Evolutionary conservation across 2,329 filamentous ascomycete genomes (phyloP), one percentile per base, ranked within the genome.

Genomic region (Penicillium paneum): DNA sequence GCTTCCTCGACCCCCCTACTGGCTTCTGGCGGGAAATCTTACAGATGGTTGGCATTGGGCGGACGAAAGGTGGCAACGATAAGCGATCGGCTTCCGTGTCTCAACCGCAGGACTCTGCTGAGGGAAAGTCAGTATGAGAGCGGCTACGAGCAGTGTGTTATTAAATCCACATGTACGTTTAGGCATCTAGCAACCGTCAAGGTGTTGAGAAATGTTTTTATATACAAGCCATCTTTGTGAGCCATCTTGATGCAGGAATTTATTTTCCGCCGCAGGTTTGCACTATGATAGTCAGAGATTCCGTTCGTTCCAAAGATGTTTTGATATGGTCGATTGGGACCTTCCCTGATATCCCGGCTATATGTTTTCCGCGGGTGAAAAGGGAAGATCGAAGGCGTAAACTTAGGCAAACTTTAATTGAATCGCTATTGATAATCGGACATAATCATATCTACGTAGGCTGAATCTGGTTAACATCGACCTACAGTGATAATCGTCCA

Each of bases 21-120:
- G 75, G 79, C 5, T 84, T 84, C 72, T 83, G 82, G 81, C 71
- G 65, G 13, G 82, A 84, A 61, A 75, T 84, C 62, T 58, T 70
- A n/a, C 74, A 76, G 50, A 51, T 83, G 60, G 59, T 81, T 5
- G 71, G 78, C 17, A 58, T 58, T 35, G 21, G 54, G 2, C 59
- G 62, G 1, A 46, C 40, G 3, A 60, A 63, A 28, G 61, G 60
- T 15, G 56, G 58, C 0, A 59, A 64, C 35, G 61, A 64, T 19
- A 57, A 29, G 46, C 47, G 44, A 38, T 42, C 21, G 38, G 8
- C 7, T 17, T 36, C 50, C 1, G 44, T 26, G 8, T 26, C 43
- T 31, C 50, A 32, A 8, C 26, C 43, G 3, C 19, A 19, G 13
- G 36, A 29, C 2, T 29, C 21, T 8, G 26, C 8, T 28, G 44